Evolutionary conservation across 2,329 filamentous ascomycete species (phyloP).

Genomic region (Didymella glomerata): DNA sequence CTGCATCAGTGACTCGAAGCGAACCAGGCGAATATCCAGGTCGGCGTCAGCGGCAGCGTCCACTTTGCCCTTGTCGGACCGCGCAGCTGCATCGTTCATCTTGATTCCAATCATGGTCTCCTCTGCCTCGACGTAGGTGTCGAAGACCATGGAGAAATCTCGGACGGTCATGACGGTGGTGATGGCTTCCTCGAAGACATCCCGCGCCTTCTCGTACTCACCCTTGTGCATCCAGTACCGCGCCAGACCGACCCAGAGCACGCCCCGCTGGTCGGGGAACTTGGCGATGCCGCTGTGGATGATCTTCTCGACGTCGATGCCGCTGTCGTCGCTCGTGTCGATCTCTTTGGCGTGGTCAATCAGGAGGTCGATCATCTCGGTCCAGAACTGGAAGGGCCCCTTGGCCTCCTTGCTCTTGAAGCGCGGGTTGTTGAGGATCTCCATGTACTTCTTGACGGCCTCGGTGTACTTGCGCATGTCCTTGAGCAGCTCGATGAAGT

Average conservation of each 20-base stretch:
- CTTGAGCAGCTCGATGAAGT: slow-evolving; percentile 89
- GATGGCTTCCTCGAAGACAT: slow-evolving; percentile 94
- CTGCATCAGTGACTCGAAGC: slow-evolving; percentile 98
- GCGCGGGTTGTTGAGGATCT: slow-evolving; percentile 86
- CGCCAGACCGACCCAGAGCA: slow-evolving; percentile 92
- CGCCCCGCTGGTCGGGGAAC: slow-evolving; percentile 93
- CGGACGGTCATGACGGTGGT: slow-evolving; percentile 98
- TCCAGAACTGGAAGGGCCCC: slow-evolving; percentile 96
- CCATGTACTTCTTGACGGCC: slow-evolving; percentile 89
- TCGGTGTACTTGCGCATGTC: slow-evolving; percentile 87
- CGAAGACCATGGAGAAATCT: slow-evolving; percentile 95
- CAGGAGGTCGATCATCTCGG: slow-evolving; percentile 93
- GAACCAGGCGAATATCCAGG: slow-evolving; percentile 94
- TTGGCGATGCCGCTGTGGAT: slow-evolving; percentile 89
- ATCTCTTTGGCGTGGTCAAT: slow-evolving; percentile 90
- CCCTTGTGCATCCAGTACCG: slow-evolving; percentile 96
- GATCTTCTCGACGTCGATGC: slow-evolving; percentile 90
- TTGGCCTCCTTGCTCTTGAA: slow-evolving; percentile 95
- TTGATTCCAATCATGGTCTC: slow-evolving; percentile 91
- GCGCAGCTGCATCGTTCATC: slow-evolving; percentile 84
- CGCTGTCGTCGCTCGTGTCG: slow-evolving; percentile 78
- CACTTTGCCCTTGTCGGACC: slow-evolving; percentile 78
- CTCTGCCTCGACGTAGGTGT: slow-evolving; percentile 95
- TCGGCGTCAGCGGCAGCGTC: slow-evolving; percentile 92
- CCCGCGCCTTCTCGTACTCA: slow-evolving; percentile 89